These are phyloP conservation scores for Lepiota subincarnata DNA, from an alignment of 768 basidiomycete genomes.

Conservation along the genomic window DNA sequence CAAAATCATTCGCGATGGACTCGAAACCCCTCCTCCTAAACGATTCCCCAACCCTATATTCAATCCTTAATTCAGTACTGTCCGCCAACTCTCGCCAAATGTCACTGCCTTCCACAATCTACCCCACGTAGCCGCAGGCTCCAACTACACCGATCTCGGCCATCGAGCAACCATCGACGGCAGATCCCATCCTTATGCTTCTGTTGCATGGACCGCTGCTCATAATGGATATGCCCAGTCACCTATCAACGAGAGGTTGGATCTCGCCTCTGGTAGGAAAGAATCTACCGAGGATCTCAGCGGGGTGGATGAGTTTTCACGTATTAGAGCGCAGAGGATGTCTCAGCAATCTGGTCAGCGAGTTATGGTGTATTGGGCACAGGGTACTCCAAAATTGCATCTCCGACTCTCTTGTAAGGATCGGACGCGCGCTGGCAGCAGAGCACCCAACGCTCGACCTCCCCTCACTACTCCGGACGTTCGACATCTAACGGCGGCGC, in stretches of 20 bases:
- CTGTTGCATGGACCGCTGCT: background rate
- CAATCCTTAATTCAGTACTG: conserved; percentile 50
- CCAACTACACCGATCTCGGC: background rate
- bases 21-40: conserved; percentile 27
- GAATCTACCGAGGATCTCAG: background rate
- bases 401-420: conserved; percentile 64
- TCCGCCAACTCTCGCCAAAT: conserved; percentile 49
- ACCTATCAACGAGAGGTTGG: background rate
- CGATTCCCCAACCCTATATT: conserved; percentile 45
- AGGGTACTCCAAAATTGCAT: conserved; percentile 46
- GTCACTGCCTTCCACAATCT: conserved; percentile 37
- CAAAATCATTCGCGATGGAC: conserved; percentile 36
- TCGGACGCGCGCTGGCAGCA: too few relatives aligned
- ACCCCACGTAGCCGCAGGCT: conserved; percentile 20
- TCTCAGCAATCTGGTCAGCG: conserved; percentile 27
- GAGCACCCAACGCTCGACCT: too few relatives aligned
- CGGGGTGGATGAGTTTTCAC: conserved; percentile 12
- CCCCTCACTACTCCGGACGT: too few relatives aligned
- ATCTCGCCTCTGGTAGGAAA: background rate
- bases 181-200: conserved; percentile 1
- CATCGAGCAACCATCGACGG: background rate
- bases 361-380: conserved; percentile 46
- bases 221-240: background rate
- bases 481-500: too few relatives aligned
- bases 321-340: conserved; percentile 5